These are phyloP conservation scores for Podaxis sp. DNA, from an alignment of 768 basidiomycete species.

Conservation along the genomic window DNA sequence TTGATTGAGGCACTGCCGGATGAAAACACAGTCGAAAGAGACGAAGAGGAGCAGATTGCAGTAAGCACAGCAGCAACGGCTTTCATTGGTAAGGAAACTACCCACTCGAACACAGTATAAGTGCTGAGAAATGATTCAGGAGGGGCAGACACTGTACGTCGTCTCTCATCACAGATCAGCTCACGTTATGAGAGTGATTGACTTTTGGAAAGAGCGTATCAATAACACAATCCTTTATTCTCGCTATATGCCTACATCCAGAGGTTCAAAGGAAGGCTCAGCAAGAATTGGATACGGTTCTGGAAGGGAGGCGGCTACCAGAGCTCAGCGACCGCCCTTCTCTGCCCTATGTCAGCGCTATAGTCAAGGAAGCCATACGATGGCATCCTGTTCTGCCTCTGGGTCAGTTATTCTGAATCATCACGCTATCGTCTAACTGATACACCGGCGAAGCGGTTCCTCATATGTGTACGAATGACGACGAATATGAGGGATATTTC, in stretches of 20 bases:
- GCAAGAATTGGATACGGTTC: background rate
- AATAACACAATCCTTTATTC: background rate
- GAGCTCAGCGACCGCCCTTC: conserved; percentile 22
- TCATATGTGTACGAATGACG: conserved; percentile 12
- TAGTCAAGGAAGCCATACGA: conserved; percentile 29
- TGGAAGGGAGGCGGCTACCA: background rate
- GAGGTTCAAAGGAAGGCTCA: background rate
- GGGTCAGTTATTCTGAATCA: conserved; percentile 1
- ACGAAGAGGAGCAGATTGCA: conserved; percentile 21
- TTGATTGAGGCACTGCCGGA: conserved; percentile 20
- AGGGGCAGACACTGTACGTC: background rate
- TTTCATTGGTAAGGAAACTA: conserved; percentile 20
- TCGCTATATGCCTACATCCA: background rate
- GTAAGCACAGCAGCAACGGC: conserved; percentile 22
- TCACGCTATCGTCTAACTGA: background rate
- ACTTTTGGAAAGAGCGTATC: background rate
- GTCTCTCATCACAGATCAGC: background rate
- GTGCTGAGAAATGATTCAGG: background rate
- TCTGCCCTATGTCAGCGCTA: conserved; percentile 36
- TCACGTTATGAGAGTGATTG: background rate
- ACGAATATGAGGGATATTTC: conserved; percentile 17
- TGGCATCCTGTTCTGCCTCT: conserved; percentile 20
- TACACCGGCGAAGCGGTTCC: conserved; percentile 4
- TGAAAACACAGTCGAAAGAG: conserved; percentile 10
- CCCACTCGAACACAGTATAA: background rate